Evolutionary conservation across 352 stramenopile genomes (phyloP), one percentile per base, ranked within the genome.

Genomic region (Peronosclerospora sorghi): DNA sequence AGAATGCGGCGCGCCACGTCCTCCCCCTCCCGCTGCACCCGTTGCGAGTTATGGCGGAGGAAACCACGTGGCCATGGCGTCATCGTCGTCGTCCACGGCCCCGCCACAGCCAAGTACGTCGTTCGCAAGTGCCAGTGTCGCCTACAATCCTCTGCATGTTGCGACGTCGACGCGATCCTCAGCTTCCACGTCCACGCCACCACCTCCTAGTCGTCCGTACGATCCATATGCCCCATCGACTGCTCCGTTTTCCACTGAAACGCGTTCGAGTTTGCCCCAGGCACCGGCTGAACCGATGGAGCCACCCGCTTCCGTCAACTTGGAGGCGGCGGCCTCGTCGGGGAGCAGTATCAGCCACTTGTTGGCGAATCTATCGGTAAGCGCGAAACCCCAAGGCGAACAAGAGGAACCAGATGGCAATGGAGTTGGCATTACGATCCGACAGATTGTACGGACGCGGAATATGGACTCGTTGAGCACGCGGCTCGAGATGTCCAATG

Each of bases 381-480:
- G 62, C 8, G 39, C 50, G 7, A 71, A 59, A 28, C 35, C 57
- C 3, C 56, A 72, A 34, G 57, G 63, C 5, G 64, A 79, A 23
- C 59, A 68, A 12, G 63, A 81, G 13, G 78, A 91, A 50, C 67
- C 62, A 0, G 72, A 86, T 49, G 78, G 78, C 6, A 77, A 62
- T 13, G 78, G 78, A 13, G 49, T 55, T 0, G 75, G 78, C 18
- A 60, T 91, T 15, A 45, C 39, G n/a, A 63, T 91, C 28, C 69
- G 63, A 38, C 65, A 61, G 21, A 58, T 88, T 17, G 41, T 68
- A 6, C 57, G 51, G 5, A 52, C 73, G 20, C 75, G 75, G 7
- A 74, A 82, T 47, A 87, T 91, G 73, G 74, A 88, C 48, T 81
- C 75, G 28, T 32, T 91, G 13, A 68, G 62, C 20, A 78, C 76